Percentiles rank a stretch among this genome's conserved stretches.
Conservation (phyloP, 352 stramenopile species). For the Pythium insidiosum region DNA sequence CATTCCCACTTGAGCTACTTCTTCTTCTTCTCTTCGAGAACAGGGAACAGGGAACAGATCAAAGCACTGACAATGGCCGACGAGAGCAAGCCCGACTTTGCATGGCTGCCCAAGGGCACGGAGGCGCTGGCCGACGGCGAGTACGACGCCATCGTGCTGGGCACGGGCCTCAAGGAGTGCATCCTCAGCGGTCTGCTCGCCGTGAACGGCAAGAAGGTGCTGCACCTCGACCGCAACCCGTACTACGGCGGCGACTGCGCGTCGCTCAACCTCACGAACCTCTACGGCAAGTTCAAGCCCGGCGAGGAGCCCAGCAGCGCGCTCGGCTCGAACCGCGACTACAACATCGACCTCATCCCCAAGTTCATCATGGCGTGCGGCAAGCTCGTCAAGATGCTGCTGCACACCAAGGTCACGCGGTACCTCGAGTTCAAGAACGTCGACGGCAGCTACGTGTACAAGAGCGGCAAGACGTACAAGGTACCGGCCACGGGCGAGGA, state of each 20-base stretch:
- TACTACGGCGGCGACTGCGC: constrained; percentile 98
- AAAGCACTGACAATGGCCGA: constrained; percentile 29
- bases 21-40: too few relatives aligned
- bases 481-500: constrained; percentile 97
- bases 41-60: constrained; percentile 2
- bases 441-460: constrained; percentile 98
- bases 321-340: constrained; percentile 96
- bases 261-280: constrained; percentile 97
- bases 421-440: constrained; percentile 99
- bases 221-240: constrained; percentile 96
- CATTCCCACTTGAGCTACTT: too few relatives aligned
- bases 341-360: constrained; percentile 99
- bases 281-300: constrained; percentile 94
- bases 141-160: constrained; percentile 99
- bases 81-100: constrained; percentile 79
- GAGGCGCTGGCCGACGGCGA: constrained; percentile 97
- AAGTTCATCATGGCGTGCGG: constrained; percentile 99
- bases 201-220: constrained; percentile 92
- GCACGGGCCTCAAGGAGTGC: constrained; percentile 99
- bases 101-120: constrained; percentile 92
- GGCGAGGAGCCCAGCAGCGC: constrained; percentile 50
- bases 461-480: constrained; percentile 95
- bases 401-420: constrained; percentile 96
- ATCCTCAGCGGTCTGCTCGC: constrained; percentile 96
- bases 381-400: constrained; percentile 98